Evolutionary conservation across 1,284 basidiomycete species (phyloP).

Genomic region (Cryptococcus wingfieldii): DNA sequence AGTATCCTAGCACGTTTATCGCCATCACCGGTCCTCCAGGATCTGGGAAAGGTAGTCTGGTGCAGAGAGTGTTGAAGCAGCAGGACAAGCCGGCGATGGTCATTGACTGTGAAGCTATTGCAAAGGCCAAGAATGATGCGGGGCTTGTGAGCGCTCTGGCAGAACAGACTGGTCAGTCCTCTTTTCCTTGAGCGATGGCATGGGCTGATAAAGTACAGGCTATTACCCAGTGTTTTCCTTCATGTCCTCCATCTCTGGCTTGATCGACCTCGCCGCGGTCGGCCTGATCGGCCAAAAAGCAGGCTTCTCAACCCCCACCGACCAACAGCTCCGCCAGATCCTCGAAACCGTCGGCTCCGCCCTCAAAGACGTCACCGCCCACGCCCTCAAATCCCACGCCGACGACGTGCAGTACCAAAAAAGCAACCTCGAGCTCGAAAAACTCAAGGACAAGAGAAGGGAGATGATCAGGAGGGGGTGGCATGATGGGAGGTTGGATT

Average conservation of each 20-base stretch:
- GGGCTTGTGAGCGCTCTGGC: conserved; percentile 68
- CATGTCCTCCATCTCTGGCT: conserved; percentile 73
- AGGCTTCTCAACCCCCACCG: conserved; percentile 76
- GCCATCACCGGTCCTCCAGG: conserved; percentile 87
- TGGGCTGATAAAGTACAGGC: conserved; percentile 19
- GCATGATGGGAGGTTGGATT: conserved; percentile 77
- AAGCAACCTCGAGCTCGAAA: conserved; percentile 21
- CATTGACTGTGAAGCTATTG: conserved; percentile 77
- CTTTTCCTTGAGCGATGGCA: background rate
- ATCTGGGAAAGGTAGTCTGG: conserved; percentile 75
- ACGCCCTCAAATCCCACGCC: conserved; percentile 48
- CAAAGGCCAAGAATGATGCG: conserved; percentile 67
- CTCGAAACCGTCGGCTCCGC: conserved; percentile 73
- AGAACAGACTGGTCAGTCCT: conserved; percentile 64
- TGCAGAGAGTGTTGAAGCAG: conserved; percentile 61
- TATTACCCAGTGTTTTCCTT: conserved; percentile 90
- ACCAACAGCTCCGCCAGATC: conserved; percentile 79
- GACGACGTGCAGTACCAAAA: conserved; percentile 30
- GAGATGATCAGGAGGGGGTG: conserved; percentile 57
- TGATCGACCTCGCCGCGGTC: conserved; percentile 88
- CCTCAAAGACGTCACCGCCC: conserved; percentile 58
- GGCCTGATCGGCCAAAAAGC: conserved; percentile 97
- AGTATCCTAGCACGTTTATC: conserved; percentile 52
- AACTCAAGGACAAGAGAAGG: conserved; percentile 26
- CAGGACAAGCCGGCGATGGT: conserved; percentile 63